Percentiles rank a stretch among this genome's conserved stretches.
Evolutionary conservation across 768 basidiomycete species (phyloP).

Genomic region (Kwoniella botswanensis): DNA sequence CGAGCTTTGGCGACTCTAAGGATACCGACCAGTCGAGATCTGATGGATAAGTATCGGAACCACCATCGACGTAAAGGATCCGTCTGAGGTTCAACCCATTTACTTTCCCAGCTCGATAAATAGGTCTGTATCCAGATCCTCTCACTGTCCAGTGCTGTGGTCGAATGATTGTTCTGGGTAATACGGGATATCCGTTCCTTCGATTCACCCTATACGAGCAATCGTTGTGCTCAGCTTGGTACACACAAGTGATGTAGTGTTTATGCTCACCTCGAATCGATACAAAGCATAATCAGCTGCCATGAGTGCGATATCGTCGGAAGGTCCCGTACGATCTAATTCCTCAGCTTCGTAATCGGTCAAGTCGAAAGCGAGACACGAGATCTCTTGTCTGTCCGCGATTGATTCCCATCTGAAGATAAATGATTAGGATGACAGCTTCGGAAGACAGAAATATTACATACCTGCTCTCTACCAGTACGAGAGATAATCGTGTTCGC

Average conservation of each 20-base stretch:
- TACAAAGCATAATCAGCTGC: conserved; percentile 26
- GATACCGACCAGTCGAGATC: conserved; percentile 19
- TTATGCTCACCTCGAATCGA: conserved; percentile 20
- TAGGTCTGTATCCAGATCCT: conserved; percentile 18
- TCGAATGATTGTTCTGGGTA: neutral
- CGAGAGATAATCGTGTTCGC: conserved; percentile 7
- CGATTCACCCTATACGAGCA: conserved; percentile 9
- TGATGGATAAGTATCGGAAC: conserved; percentile 11
- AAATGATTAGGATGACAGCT: neutral
- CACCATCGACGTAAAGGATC: conserved; percentile 22
- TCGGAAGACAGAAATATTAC: neutral
- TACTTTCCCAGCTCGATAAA: conserved; percentile 8
- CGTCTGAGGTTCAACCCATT: conserved; percentile 15
- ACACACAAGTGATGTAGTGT: neutral
- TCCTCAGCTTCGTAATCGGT: conserved; percentile 17
- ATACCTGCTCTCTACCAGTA: conserved; percentile 25
- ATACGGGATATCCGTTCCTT: conserved; percentile 15
- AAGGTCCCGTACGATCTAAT: conserved; percentile 1
- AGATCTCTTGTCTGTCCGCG: conserved; percentile 17
- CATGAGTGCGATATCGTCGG: conserved; percentile 6
- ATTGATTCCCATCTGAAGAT: conserved; percentile 21
- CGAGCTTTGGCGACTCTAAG: conserved; percentile 17
- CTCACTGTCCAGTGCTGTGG: conserved; percentile 18
- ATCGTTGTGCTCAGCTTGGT: neutral
- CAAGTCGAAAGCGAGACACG: conserved; percentile 11